Conservation (phyloP, 306 rosid species). For the Dalbergia cultrata region DNA sequence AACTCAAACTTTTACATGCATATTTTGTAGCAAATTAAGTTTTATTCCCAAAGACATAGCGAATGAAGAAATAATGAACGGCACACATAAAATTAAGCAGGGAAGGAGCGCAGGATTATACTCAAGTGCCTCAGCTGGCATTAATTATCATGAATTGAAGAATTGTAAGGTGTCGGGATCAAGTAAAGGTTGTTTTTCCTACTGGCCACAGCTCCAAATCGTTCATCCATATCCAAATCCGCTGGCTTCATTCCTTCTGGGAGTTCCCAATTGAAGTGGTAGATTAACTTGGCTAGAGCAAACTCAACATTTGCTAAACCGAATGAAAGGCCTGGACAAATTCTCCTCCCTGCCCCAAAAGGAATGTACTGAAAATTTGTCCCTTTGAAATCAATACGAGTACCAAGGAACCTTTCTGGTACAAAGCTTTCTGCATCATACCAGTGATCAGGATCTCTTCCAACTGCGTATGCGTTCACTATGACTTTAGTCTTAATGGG, state of each 20-base stretch:
- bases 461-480: slow-evolving; percentile 46
- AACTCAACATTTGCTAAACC: slow-evolving; percentile 45
- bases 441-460: slow-evolving; percentile 49
- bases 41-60: neutral
- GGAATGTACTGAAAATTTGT: slow-evolving; percentile 38
- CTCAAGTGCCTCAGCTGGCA: neutral
- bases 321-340: slow-evolving; percentile 43
- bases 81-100: neutral
- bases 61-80: neutral
- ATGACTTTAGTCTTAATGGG: slow-evolving; percentile 42
- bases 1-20: neutral
- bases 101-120: neutral
- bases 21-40: neutral
- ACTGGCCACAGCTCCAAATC: slow-evolving; percentile 22
- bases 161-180: slow-evolving; percentile 41
- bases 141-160: neutral
- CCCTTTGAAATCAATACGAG: slow-evolving; percentile 39
- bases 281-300: slow-evolving; percentile 34
- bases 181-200: slow-evolving; percentile 43
- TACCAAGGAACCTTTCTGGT: slow-evolving; percentile 47
- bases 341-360: slow-evolving; percentile 52
- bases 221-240: slow-evolving; percentile 49
- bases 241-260: slow-evolving; percentile 38
- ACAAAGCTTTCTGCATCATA: slow-evolving; percentile 43
- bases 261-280: slow-evolving; percentile 48